Percentiles rank a stretch among this genome's conserved stretches.
Conservation (phyloP, 345 rosid genomes). For the Excoecaria agallocha region DNA sequence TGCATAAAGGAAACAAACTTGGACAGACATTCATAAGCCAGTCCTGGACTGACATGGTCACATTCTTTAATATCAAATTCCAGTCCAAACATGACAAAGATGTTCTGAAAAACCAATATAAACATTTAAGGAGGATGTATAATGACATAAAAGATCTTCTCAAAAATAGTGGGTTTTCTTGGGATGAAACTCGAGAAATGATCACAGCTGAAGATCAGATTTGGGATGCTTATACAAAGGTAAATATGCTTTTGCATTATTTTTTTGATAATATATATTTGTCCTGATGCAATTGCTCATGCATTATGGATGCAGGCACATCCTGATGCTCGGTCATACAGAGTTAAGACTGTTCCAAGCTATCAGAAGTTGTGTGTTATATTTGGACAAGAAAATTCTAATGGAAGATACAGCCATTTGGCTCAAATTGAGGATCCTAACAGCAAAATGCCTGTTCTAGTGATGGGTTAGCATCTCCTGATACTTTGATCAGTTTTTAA, state of each 20-base stretch:
- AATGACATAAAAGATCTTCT: constrained; percentile 67
- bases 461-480: constrained; percentile 47
- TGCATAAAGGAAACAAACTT: constrained; percentile 66
- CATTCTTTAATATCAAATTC: constrained; percentile 59
- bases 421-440: constrained; percentile 38
- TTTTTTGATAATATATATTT: constrained; percentile 6
- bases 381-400: constrained; percentile 59
- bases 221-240: constrained; percentile 76
- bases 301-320: constrained; percentile 49
- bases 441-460: constrained; percentile 33
- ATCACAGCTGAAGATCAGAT: constrained; percentile 68
- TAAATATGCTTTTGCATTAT: constrained; percentile 22
- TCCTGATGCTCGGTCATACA: constrained; percentile 80
- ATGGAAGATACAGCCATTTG: constrained; percentile 67
- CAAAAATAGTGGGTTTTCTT: constrained; percentile 63
- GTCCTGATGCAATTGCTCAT: constrained; percentile 25
- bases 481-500: constrained; percentile 11
- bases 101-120: constrained; percentile 75
- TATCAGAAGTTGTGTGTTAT: constrained; percentile 68
- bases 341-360: constrained; percentile 76
- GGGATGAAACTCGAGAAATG: constrained; percentile 76
- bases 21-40: constrained; percentile 76
- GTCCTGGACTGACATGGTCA: constrained; percentile 74
- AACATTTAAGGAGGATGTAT: constrained; percentile 76
- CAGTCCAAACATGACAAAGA: constrained; percentile 62